phyloP scores from a whole-genome alignment of 495 filamentous ascomycete species.

The Penicillium atrosanguineum region DNA sequence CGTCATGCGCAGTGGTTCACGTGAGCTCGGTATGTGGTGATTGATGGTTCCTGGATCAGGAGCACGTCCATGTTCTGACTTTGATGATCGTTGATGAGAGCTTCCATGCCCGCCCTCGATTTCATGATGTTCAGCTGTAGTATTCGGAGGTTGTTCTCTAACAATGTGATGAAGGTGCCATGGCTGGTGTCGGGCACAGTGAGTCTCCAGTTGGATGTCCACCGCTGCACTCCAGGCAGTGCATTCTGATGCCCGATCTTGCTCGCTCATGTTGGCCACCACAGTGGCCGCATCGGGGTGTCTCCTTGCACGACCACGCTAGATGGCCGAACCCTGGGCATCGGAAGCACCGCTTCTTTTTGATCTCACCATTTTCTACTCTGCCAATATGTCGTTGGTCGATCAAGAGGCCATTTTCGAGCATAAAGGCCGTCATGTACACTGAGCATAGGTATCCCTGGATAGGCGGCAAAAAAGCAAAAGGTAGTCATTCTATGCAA shows the following conservation, averaged over 20 bases:
- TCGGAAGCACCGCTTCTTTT: slow-evolving; percentile 24
- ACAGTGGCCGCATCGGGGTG: slow-evolving; percentile 25
- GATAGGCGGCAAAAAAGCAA: too few species aligned
- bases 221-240: slow-evolving; percentile 18
- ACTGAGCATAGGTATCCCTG: too few species aligned
- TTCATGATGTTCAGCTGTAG: slow-evolving; percentile 31
- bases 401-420: slow-evolving; percentile 22
- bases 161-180: slow-evolving; percentile 11
- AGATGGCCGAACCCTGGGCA: slow-evolving; percentile 30
- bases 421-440: too few species aligned
- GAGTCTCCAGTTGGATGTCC: slow-evolving; percentile 22
- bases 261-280: slow-evolving; percentile 19
- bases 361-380: slow-evolving; percentile 17
- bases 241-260: slow-evolving; percentile 15
- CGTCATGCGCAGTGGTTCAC: slow-evolving; percentile 29
- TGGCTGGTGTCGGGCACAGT: slow-evolving; percentile 10
- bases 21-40: slow-evolving; percentile 20
- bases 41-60: slow-evolving; percentile 27
- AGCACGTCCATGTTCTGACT: slow-evolving; percentile 26
- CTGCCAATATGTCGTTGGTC: slow-evolving; percentile 18
- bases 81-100: slow-evolving; percentile 28
- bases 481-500: too few species aligned
- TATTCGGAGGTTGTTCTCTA: slow-evolving; percentile 22
- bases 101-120: slow-evolving; percentile 25
- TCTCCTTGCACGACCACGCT: slow-evolving; percentile 32